phyloP scores from a whole-genome alignment of 2,329 filamentous ascomycete genomes.

The Penicillium freii region DNA sequence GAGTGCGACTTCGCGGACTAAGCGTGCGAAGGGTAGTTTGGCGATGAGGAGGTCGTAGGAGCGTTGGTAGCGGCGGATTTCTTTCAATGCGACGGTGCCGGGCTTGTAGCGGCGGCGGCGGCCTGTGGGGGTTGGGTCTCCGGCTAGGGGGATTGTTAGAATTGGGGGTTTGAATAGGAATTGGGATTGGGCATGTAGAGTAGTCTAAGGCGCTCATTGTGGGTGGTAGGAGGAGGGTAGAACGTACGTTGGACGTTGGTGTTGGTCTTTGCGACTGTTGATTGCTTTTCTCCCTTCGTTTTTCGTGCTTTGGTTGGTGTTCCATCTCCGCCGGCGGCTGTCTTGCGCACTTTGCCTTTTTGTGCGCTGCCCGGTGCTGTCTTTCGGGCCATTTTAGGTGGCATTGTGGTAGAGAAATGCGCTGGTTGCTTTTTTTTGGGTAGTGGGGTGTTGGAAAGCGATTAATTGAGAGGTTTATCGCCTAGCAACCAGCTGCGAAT shows the following conservation, averaged over 20 bases:
- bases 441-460: slow-evolving; percentile 4
- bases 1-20: slow-evolving; percentile 55
- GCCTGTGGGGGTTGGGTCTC: slow-evolving; percentile 67
- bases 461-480: slow-evolving; percentile 9
- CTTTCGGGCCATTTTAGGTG: slow-evolving; percentile 29
- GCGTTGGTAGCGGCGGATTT: slow-evolving; percentile 88
- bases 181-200: neutral
- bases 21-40: slow-evolving; percentile 52
- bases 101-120: slow-evolving; percentile 65
- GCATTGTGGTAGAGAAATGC: slow-evolving; percentile 21
- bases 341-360: slow-evolving; percentile 5
- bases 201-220: neutral
- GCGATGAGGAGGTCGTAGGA: slow-evolving; percentile 81
- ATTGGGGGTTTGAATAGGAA: neutral
- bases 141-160: slow-evolving; percentile 52
- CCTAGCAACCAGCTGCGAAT: slow-evolving; percentile 3
- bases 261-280: slow-evolving; percentile 20
- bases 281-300: slow-evolving; percentile 22
- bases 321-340: slow-evolving; percentile 12
- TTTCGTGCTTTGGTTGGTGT: slow-evolving; percentile 24
- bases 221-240: neutral
- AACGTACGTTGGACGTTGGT: slow-evolving; percentile 42
- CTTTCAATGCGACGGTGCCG: slow-evolving; percentile 82
- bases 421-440: neutral
- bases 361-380: slow-evolving; percentile 12